Evolutionary conservation across 495 filamentous ascomycete genomes (phyloP).

Genomic region (Cercophora scortea): DNA sequence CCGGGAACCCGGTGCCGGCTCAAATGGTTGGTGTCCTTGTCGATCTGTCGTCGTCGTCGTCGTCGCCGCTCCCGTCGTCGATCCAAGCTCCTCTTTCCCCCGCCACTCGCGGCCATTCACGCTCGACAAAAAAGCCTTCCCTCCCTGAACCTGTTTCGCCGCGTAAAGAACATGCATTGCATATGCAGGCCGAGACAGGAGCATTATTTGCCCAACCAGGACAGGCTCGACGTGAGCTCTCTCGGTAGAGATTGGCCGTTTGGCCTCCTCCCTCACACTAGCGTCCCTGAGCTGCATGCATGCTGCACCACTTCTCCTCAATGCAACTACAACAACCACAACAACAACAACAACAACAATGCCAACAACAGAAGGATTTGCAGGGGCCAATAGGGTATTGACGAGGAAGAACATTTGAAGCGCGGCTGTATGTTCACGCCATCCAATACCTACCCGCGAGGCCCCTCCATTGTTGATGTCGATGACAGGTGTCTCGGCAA

Average conservation of each 20-base stretch:
- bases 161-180: neutral
- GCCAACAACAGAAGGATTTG: too few relatives aligned
- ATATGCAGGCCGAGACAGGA: constrained; percentile 1
- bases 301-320: constrained; percentile 1
- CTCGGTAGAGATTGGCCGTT: neutral
- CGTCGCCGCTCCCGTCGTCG: neutral
- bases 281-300: neutral
- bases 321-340: neutral
- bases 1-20: constrained; percentile 1
- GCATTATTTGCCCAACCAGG: neutral
- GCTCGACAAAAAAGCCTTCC: neutral
- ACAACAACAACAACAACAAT: too few relatives aligned
- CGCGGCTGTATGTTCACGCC: too few relatives aligned
- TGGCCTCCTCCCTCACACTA: neutral
- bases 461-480: too few relatives aligned
- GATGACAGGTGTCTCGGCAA: too few relatives aligned
- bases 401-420: too few relatives aligned
- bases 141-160: neutral
- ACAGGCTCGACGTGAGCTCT: neutral
- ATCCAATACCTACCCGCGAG: too few relatives aligned
- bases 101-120: neutral
- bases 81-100: neutral
- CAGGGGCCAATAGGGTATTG: too few relatives aligned
- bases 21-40: neutral
- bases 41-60: neutral